Evolutionary conservation across 345 rosid species (phyloP).

Genomic region (Linum lewisii): DNA sequence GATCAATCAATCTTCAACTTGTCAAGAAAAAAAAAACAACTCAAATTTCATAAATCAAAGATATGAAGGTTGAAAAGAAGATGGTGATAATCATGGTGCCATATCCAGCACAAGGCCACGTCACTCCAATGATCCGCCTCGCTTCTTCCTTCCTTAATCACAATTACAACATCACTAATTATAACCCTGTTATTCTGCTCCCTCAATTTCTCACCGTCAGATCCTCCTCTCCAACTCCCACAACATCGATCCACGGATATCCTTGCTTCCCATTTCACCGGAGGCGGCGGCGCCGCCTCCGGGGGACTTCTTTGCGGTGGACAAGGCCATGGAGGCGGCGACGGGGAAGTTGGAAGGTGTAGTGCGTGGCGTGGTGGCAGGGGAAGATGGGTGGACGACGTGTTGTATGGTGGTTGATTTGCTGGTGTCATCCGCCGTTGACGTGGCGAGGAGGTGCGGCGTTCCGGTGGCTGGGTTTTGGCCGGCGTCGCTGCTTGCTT

Average conservation of each 20-base stretch:
- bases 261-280: constrained; percentile 38
- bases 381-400: constrained; percentile 21
- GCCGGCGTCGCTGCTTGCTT: constrained; percentile 63
- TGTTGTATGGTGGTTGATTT: constrained; percentile 60
- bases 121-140: constrained; percentile 61
- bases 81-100: constrained; percentile 53
- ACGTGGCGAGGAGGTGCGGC: constrained; percentile 43
- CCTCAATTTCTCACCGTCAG: constrained; percentile 50
- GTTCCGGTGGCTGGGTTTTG: constrained; percentile 62
- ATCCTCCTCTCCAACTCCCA: constrained; percentile 18
- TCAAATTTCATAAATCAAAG: background rate
- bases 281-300: constrained; percentile 26
- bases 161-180: background rate
- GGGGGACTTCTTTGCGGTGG: constrained; percentile 50
- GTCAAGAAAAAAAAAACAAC: too few relatives aligned
- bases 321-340: constrained; percentile 48
- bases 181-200: constrained; percentile 40
- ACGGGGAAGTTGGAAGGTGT: constrained; percentile 46
- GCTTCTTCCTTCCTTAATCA: constrained; percentile 31
- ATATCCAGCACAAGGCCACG: constrained; percentile 80
- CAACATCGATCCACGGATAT: constrained; percentile 6
- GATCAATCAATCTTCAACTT: too few relatives aligned
- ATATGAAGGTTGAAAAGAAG: constrained; percentile 13
- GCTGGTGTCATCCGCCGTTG: constrained; percentile 55
- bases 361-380: constrained; percentile 12